These are phyloP conservation scores for Scopulariopsis brevicaulis DNA, from an alignment of 2,329 filamentous ascomycete genomes.

Conservation along the genomic window DNA sequence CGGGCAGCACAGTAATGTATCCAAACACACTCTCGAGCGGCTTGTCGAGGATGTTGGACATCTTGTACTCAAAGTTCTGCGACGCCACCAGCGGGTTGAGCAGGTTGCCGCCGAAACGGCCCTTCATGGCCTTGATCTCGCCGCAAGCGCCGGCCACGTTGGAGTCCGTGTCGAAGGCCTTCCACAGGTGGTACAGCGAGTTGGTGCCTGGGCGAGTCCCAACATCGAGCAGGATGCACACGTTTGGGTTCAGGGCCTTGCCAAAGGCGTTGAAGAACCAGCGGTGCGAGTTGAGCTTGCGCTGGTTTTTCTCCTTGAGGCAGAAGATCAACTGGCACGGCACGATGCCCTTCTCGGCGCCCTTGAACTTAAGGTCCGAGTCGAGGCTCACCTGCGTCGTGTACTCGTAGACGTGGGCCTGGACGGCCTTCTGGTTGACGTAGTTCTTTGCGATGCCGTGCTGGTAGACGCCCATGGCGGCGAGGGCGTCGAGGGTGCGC, in stretches of 20 bases:
- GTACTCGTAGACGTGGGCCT: slow-evolving; percentile 97
- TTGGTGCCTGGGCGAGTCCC: slow-evolving; percentile 83
- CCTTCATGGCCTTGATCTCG: slow-evolving; percentile 96
- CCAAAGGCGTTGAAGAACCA: slow-evolving; percentile 99
- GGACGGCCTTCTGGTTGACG: slow-evolving; percentile 92
- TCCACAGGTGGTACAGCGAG: slow-evolving; percentile 97
- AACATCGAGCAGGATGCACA: slow-evolving; percentile 93
- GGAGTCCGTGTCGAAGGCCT: slow-evolving; percentile 95
- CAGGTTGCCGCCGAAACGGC: slow-evolving; percentile 68
- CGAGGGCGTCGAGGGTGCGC: slow-evolving; percentile 83
- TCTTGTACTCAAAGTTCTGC: slow-evolving; percentile 99
- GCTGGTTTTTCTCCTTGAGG: slow-evolving; percentile 92
- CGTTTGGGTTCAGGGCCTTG: slow-evolving; percentile 81
- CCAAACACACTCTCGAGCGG: slow-evolving; percentile 94
- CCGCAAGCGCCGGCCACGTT: slow-evolving; percentile 95
- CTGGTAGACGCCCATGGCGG: slow-evolving; percentile 96
- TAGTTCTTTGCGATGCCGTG: slow-evolving; percentile 97
- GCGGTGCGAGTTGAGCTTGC: slow-evolving; percentile 95
- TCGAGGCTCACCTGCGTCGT: slow-evolving; percentile 96
- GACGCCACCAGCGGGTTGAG: slow-evolving; percentile 92
- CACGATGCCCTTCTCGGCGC: slow-evolving; percentile 96
- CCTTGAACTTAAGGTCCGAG: slow-evolving; percentile 94
- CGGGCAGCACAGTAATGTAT: slow-evolving; percentile 94
- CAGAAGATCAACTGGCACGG: slow-evolving; percentile 98
- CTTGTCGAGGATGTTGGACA: slow-evolving; percentile 98